Percentiles rank a stretch among this genome's conserved stretches.
Conservation (phyloP, 1,284 basidiomycete genomes). For the Rhodotorula sp. region DNA sequence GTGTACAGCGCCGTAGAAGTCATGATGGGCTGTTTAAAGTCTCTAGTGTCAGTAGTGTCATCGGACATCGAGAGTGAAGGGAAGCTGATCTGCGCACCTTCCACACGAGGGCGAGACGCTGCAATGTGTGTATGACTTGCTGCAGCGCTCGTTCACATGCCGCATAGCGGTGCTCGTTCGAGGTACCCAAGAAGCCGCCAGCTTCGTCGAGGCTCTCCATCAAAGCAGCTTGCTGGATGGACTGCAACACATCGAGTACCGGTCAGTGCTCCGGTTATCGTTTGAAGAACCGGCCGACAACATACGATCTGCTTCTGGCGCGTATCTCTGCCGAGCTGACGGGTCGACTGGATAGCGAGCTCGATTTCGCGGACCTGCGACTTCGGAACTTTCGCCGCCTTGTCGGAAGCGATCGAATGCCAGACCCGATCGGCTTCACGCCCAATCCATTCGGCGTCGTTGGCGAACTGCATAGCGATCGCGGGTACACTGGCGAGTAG, state of each 20-base stretch:
- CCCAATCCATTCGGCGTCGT: constrained; percentile 74
- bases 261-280: background rate
- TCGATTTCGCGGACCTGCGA: constrained; percentile 23
- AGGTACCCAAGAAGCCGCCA: constrained; percentile 68
- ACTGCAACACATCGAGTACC: constrained; percentile 45
- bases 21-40: constrained; percentile 45
- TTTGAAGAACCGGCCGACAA: background rate
- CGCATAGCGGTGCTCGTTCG: constrained; percentile 71
- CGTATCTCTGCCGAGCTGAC: constrained; percentile 32
- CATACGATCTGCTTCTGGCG: constrained; percentile 40
- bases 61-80: no score
- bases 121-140: constrained; percentile 65
- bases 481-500: constrained; percentile 60
- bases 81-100: constrained; percentile 57
- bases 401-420: constrained; percentile 37
- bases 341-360: constrained; percentile 22
- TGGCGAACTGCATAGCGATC: constrained; percentile 73
- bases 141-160: constrained; percentile 71
- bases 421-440: constrained; percentile 50
- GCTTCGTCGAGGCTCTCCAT: constrained; percentile 60
- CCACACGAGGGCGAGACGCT: constrained; percentile 64
- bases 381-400: background rate
- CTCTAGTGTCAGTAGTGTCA: background rate
- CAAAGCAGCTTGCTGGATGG: constrained; percentile 54
- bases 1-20: constrained; percentile 43